phyloP scores from a whole-genome alignment of 805 yeast species.

The Teunomyces lycoperdinae region DNA sequence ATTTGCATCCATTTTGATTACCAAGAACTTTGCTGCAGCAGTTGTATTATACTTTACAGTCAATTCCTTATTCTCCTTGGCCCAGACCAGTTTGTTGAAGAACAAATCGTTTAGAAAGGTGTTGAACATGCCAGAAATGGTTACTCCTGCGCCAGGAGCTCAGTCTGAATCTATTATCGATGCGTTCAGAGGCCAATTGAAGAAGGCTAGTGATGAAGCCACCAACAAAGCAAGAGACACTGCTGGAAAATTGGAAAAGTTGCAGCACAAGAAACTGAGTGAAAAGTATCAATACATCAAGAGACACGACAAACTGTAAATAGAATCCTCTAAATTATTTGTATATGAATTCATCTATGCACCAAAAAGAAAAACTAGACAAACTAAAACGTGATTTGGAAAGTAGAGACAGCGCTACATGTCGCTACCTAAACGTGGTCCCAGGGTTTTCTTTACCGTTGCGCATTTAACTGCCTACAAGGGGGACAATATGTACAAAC shows the following conservation, averaged over 20 bases:
- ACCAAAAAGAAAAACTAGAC: no score
- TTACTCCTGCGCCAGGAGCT: slow-evolving; percentile 26
- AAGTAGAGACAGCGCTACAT: no score
- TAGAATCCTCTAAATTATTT: neutral
- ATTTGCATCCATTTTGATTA: slow-evolving; percentile 78
- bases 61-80: slow-evolving; percentile 70
- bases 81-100: slow-evolving; percentile 69
- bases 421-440: no score
- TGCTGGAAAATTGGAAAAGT: slow-evolving; percentile 32
- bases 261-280: slow-evolving; percentile 12
- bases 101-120: slow-evolving; percentile 53
- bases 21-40: slow-evolving; percentile 82
- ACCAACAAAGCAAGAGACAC: slow-evolving; percentile 33
- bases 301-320: slow-evolving; percentile 25
- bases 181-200: slow-evolving; percentile 34
- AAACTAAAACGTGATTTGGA: no score
- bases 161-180: slow-evolving; percentile 34
- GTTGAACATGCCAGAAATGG: slow-evolving; percentile 60
- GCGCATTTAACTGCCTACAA: no score
- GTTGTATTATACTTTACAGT: slow-evolving; percentile 83
- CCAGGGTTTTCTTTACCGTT: no score
- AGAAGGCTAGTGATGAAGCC: slow-evolving; percentile 30
- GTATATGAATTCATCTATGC: neutral
- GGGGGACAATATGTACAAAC: no score
- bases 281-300: slow-evolving; percentile 29